Evolutionary conservation across 176 grass and related monocot genomes (phyloP).

Genomic region (Carex scoparia): DNA sequence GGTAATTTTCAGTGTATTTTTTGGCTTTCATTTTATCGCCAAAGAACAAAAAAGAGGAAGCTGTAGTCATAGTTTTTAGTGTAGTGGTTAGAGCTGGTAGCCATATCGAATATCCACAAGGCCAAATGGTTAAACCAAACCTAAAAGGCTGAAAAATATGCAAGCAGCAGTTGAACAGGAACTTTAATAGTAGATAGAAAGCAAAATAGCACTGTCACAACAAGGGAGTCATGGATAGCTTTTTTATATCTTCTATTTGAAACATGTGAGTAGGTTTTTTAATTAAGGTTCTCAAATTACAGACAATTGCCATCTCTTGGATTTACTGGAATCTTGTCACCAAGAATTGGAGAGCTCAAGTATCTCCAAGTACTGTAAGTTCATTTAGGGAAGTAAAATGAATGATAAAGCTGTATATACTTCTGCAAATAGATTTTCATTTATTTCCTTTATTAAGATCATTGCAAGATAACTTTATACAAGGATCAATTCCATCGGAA

Average conservation of each 20-base stretch:
- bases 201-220: neutral
- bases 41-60: neutral
- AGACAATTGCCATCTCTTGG: conserved; percentile 55
- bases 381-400: neutral
- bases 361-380: conserved; percentile 66
- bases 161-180: neutral
- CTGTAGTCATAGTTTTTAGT: neutral
- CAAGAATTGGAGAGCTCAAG: conserved; percentile 52
- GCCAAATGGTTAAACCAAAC: neutral
- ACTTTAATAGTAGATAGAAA: neutral
- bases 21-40: neutral
- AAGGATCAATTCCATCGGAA: conserved; percentile 64
- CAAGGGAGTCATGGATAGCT: neutral
- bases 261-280: neutral
- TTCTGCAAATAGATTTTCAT: neutral
- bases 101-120: neutral
- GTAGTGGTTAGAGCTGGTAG: neutral
- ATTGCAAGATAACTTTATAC: conserved; percentile 66
- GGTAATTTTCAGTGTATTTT: neutral
- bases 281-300: conserved; percentile 24
- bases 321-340: conserved; percentile 60
- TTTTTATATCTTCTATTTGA: neutral
- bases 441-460: conserved; percentile 32
- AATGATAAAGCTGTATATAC: neutral
- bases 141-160: neutral